Conservation (phyloP, 1,139 yeast species). For the Candida glucosophila region DNA sequence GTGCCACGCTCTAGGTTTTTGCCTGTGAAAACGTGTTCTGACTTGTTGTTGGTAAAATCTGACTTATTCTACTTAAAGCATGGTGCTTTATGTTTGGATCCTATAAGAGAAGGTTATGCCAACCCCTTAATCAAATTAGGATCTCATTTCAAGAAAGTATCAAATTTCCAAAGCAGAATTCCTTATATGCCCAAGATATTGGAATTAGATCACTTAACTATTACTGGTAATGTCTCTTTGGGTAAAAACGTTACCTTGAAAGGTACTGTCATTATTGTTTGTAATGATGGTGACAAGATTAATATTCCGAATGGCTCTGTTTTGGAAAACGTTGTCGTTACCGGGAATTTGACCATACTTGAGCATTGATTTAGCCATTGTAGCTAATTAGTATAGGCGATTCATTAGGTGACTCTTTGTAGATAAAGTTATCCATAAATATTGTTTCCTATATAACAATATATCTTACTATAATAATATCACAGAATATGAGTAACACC, state of each 20-base stretch:
- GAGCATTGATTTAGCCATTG: conserved; percentile 52
- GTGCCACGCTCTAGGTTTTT: conserved; percentile 97
- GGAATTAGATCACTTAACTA: conserved; percentile 94
- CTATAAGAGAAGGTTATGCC: conserved; percentile 75
- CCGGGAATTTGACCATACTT: conserved; percentile 91
- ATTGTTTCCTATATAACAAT: no score
- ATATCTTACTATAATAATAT: no score
- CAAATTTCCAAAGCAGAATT: conserved; percentile 81
- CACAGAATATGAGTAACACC: no score
- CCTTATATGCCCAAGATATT: conserved; percentile 93
- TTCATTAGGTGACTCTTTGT: no score
- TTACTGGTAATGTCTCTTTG: conserved; percentile 89
- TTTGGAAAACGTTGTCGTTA: conserved; percentile 91
- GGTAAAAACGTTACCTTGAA: conserved; percentile 88
- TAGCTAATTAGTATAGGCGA: no score
- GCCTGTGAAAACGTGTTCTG: conserved; percentile 97
- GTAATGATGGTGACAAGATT: conserved; percentile 93
- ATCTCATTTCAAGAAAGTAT: conserved; percentile 90
- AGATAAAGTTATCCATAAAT: no score
- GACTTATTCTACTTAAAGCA: conserved; percentile 87
- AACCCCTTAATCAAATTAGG: conserved; percentile 96
- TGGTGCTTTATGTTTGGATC: conserved; percentile 81
- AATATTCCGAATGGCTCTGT: conserved; percentile 96
- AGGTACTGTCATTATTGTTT: conserved; percentile 96
- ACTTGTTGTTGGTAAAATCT: conserved; percentile 88